These are phyloP conservation scores for Colletotrichum noveboracense DNA, from an alignment of 2,329 filamentous ascomycete species.

Conservation along the genomic window DNA sequence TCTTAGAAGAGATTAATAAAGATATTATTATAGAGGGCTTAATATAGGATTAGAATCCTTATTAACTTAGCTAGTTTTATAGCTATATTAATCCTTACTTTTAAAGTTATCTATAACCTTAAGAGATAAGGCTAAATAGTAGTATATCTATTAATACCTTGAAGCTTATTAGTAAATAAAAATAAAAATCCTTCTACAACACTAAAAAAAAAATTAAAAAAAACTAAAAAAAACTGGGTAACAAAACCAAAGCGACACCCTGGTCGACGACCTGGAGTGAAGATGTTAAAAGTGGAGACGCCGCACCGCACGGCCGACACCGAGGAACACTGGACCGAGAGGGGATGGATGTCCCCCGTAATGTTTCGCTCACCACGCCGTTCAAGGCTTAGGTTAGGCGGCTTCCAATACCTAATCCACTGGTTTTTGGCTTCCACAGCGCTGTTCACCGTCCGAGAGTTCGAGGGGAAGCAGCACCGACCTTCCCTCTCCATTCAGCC, in stretches of 20 bases:
- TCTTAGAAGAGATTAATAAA: no score
- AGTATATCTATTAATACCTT: no score
- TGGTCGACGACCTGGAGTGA: not conserved
- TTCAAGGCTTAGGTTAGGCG: not conserved
- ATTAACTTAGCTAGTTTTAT: no score
- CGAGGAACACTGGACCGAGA: not conserved
- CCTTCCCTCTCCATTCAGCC: not conserved
- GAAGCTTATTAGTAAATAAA: no score
- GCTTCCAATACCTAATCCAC: not conserved
- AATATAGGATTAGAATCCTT: no score
- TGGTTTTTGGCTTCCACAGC: not conserved
- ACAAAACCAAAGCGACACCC: not conserved
- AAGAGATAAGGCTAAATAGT: no score
- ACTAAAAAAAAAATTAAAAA: no score
- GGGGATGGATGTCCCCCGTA: not conserved
- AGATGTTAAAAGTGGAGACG: constrained; percentile 3
- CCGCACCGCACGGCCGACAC: constrained; percentile 8
- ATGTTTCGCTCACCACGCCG: not conserved
- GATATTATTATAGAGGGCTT: no score
- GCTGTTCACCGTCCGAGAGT: not conserved
- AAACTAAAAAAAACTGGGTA: no score
- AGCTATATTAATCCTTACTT: no score
- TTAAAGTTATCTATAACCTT: no score
- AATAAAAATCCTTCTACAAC: no score
- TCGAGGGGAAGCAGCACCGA: not conserved